Conservation (phyloP, 2,329 filamentous ascomycete species). For the Nigrospora sphaerica region DNA sequence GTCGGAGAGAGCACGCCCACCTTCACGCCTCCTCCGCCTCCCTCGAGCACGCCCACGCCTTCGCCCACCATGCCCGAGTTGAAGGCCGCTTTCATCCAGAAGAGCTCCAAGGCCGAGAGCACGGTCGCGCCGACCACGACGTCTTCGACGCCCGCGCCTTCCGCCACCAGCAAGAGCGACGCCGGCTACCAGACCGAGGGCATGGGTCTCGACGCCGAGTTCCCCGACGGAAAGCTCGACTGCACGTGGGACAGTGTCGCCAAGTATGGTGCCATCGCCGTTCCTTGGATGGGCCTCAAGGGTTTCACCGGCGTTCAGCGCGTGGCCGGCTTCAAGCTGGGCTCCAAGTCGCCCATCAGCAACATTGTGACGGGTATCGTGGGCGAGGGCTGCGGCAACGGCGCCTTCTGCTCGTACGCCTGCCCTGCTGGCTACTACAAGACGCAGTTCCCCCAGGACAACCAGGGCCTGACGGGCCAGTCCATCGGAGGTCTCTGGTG, state of each 20-base stretch:
- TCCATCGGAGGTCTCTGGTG: slow-evolving; percentile 86
- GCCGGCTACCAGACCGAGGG: slow-evolving; percentile 36
- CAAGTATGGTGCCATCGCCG: slow-evolving; percentile 68
- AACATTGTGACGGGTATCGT: slow-evolving; percentile 58
- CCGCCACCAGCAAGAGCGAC: slow-evolving; percentile 14
- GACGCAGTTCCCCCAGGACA: slow-evolving; percentile 70
- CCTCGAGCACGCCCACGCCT: slow-evolving; percentile 21
- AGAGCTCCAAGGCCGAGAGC: slow-evolving; percentile 25
- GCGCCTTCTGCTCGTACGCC: slow-evolving; percentile 81
- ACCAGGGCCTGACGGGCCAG: slow-evolving; percentile 73
- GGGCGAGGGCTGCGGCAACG: slow-evolving; percentile 53
- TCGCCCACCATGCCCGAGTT: slow-evolving; percentile 24
- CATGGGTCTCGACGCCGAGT: slow-evolving; percentile 56
- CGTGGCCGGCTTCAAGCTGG: slow-evolving; percentile 41
- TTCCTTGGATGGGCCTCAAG: slow-evolving; percentile 60
- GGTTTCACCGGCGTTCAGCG: slow-evolving; percentile 80
- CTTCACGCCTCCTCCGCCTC: slow-evolving; percentile 35
- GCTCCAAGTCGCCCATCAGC: slow-evolving; percentile 44
- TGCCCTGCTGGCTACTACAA: slow-evolving; percentile 92
- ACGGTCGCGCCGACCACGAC: slow-evolving; percentile 24
- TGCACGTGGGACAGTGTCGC: slow-evolving; percentile 67
- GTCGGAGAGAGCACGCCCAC: slow-evolving; percentile 52
- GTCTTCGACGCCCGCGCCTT: slow-evolving; percentile 17
- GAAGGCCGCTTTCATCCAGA: slow-evolving; percentile 22
- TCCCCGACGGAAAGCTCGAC: slow-evolving; percentile 66